Evolutionary conservation across 805 yeast species (phyloP).

Genomic region (Kluyveromyces lactis): DNA sequence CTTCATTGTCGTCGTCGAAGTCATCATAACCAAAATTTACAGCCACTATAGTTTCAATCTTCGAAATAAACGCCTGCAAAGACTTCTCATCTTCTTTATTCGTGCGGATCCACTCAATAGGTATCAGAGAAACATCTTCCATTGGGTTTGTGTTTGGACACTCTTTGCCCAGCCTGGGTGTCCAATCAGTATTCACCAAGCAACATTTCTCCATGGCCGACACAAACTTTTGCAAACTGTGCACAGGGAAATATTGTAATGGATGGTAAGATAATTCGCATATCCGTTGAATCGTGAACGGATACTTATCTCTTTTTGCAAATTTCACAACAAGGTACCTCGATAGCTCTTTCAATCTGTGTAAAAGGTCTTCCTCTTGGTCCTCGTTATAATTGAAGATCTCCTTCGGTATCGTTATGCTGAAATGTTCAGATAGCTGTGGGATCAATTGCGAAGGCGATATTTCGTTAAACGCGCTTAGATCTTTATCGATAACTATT

Average conservation of each 20-base stretch:
- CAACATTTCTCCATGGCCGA: slow-evolving; percentile 33
- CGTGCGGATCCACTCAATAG: slow-evolving; percentile 21
- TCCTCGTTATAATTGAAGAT: slow-evolving; percentile 10
- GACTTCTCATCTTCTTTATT: slow-evolving; percentile 13
- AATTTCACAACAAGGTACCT: slow-evolving; percentile 14
- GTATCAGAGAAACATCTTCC: slow-evolving; percentile 23
- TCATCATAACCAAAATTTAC: slow-evolving; percentile 26
- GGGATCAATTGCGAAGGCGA: slow-evolving; percentile 13
- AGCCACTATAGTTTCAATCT: slow-evolving; percentile 26
- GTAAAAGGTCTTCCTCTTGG: slow-evolving; percentile 2
- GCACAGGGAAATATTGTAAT: slow-evolving; percentile 30
- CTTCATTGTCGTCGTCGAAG: slow-evolving; percentile 22
- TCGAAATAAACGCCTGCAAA: slow-evolving; percentile 19
- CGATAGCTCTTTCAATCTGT: slow-evolving; percentile 9
- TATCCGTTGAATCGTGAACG: slow-evolving; percentile 42
- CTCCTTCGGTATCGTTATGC: slow-evolving; percentile 20
- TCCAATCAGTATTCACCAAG: slow-evolving; percentile 15
- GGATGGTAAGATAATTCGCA: slow-evolving; percentile 42
- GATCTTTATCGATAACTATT: slow-evolving; percentile 13
- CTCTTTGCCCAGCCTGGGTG: not conserved
- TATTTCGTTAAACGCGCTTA: slow-evolving; percentile 7
- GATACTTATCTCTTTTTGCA: slow-evolving; percentile 19
- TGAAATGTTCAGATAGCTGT: slow-evolving; percentile 17
- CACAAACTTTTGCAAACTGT: slow-evolving; percentile 35
- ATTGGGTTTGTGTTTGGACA: slow-evolving; percentile 6